Base-by-base conservation (phyloP, 2,329 filamentous ascomycete species). In the Cladosporium colombiae region DNA sequence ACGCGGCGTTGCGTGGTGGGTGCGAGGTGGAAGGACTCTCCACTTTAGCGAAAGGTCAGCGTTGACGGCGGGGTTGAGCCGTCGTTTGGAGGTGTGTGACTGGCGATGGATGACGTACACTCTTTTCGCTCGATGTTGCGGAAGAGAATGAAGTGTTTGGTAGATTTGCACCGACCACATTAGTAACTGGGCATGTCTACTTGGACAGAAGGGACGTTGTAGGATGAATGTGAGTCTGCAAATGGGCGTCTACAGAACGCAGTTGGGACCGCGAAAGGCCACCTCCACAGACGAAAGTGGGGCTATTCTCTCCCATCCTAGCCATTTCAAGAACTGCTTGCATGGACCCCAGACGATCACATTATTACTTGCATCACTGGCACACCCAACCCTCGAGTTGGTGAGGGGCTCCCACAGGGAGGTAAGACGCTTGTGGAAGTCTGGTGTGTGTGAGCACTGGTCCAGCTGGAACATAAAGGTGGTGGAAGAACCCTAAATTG, bases 261-360 rank as follows among this genome's bases (percentile, higher is more conserved):
- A 57, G 55, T 35, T 57, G 55, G 31, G 55, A 35, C 31, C 55
- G 33, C 21, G 23, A 33, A 40, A 57, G 55, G 55, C 55, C 55
- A 57, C 55, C 55, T 57, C 55, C 55, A 57, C 55, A 57, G 13
- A 18, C 55, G 10, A 27, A 40, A 33, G 55, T 57, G 55, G 55
- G 55, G 55, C 29, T 21, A 21, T 46, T 46, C 40, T 46, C 40
- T 46, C 8, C n/a, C 40, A 33, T 56, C 16, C 29, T 29, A 29
- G 23, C 52, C 52, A 29, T 18, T 56, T 56, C 52, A 33, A 56
- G 52, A 56, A 31, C 27, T 33, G 29, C 52, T 33, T 56, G 52
- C 52, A 56, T 29, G 49, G n/a, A 29, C 25, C 52, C 55, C 55
- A 40, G 31, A n/a, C 33, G 55, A 57, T 55, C 52, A 33, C 52